Evolutionary conservation across 2,329 filamentous ascomycete genomes (phyloP).

Genomic region (Tolypocladium nubicola): DNA sequence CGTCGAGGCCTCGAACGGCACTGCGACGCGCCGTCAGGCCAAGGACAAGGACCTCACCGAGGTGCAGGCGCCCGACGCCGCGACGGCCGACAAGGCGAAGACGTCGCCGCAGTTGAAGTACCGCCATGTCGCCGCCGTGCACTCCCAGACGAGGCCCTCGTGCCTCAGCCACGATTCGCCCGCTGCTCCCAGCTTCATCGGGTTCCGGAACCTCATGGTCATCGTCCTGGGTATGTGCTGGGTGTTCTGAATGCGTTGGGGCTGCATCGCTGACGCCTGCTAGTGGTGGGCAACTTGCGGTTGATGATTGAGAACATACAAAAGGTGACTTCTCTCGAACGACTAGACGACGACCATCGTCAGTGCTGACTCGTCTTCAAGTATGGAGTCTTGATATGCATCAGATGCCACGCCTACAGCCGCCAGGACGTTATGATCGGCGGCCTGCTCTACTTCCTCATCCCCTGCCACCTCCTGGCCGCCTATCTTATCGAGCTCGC

Average conservation of each 20-base stretch:
- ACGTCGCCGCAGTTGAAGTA: slow-evolving; percentile 50
- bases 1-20: slow-evolving; percentile 18
- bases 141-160: slow-evolving; percentile 61
- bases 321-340: slow-evolving; percentile 47
- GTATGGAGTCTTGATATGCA: slow-evolving; percentile 92
- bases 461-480: slow-evolving; percentile 82
- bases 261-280: slow-evolving; percentile 9
- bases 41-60: slow-evolving; percentile 13
- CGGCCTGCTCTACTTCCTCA: slow-evolving; percentile 68
- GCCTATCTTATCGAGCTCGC: slow-evolving; percentile 83
- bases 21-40: slow-evolving; percentile 14
- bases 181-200: slow-evolving; percentile 71
- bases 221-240: slow-evolving; percentile 63
- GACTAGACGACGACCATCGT: neutral
- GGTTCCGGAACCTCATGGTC: slow-evolving; percentile 93
- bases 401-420: slow-evolving; percentile 81
- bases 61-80: slow-evolving; percentile 11
- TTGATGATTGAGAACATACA: slow-evolving; percentile 95
- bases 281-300: slow-evolving; percentile 85
- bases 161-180: slow-evolving; percentile 77
- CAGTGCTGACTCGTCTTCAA: slow-evolving; percentile 21
- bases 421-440: slow-evolving; percentile 68
- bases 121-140: slow-evolving; percentile 82
- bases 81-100: slow-evolving; percentile 10
- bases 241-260: no score